Evolutionary conservation across 495 filamentous ascomycete genomes (phyloP), one percentile per base, ranked within the genome.

Genomic region (Neurospora sp.): DNA sequence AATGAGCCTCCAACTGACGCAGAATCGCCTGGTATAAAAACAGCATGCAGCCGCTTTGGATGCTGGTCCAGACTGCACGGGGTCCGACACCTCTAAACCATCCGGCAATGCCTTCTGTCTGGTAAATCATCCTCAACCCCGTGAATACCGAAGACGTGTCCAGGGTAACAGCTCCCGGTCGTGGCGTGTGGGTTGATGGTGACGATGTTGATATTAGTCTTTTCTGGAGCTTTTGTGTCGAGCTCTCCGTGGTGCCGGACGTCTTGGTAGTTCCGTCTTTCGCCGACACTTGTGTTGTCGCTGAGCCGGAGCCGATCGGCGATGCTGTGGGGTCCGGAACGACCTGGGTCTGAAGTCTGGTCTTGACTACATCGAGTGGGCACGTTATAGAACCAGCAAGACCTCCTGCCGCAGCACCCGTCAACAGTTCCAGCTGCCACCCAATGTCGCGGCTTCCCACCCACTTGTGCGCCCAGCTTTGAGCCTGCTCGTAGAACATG

Each of bases 1-100:
- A 75, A 79, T 80, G 82, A 70, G 79, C 73, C 70, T 93, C 92
- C 76, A 97, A 84, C 83, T 89, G 88, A 79, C 91, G 90, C 77
- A 98, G 80, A 69, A 99, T 84, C 72, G 88, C 90, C 82, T 98
- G 96, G 81, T 99, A 99, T 82, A 97, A 84, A 71, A 99, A 93
- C 76, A 99, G 83, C 96, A 99, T 99, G 69, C 94, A 97, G 35
- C 95, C 92, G 78, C 92, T 96, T 83, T 99, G 96, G 69, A 98
- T 92, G 79, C 93, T 96, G 68, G 96, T 98, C 96, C 96, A 99
- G n/a, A 98, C 93, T 71, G 90, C 89, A 40, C 96, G 89, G 10
- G 96, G 96, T 6, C 94, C 96, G 41, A 99, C 96, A 14, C 96
- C 96, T 42, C 96, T 89, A 81, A 99, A 99, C 89, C 94, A 97